Conservation (phyloP, 805 yeast species). For the Lachancea sp. region DNA sequence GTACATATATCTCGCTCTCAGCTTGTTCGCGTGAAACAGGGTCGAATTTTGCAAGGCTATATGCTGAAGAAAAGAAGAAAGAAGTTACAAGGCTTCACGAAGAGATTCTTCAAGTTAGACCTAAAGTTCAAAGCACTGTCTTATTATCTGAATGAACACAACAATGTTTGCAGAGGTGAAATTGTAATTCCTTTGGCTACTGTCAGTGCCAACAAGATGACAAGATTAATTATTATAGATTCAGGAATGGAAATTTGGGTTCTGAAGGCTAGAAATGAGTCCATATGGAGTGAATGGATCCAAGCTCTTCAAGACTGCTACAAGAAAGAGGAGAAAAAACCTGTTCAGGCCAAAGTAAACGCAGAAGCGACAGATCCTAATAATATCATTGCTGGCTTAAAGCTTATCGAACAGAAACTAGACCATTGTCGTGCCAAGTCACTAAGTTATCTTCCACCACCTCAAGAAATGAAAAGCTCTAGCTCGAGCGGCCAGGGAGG, state of each 20-base stretch:
- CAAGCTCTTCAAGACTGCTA: constrained; percentile 55
- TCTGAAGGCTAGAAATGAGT: constrained; percentile 56
- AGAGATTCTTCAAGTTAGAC: constrained; percentile 78
- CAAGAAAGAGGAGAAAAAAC: constrained; percentile 14
- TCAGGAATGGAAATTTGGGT: constrained; percentile 96
- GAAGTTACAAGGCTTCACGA: constrained; percentile 78
- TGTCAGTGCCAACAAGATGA: constrained; percentile 68
- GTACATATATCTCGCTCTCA: constrained; percentile 7
- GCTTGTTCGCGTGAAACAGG: constrained; percentile 35
- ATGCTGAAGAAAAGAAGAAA: constrained; percentile 76
- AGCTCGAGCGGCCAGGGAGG: constrained; percentile 3
- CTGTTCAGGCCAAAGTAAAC: constrained; percentile 1
- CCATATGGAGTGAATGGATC: constrained; percentile 78
- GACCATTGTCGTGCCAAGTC: constrained; percentile 29
- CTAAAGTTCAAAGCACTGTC: constrained; percentile 75
- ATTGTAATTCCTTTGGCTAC: constrained; percentile 81
- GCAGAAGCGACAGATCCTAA: constrained; percentile 3
- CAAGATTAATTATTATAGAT: constrained; percentile 70
- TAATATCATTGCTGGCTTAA: constrained; percentile 3
- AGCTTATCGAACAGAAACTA: constrained; percentile 22
- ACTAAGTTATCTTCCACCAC: constrained; percentile 12
- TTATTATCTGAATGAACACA: constrained; percentile 66
- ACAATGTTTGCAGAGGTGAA: constrained; percentile 73
- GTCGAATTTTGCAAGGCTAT: constrained; percentile 71
- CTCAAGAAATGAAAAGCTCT: not conserved